Base-by-base conservation (phyloP, 345 rosid genomes). In the Zanthoxylum bungeanum region DNA sequence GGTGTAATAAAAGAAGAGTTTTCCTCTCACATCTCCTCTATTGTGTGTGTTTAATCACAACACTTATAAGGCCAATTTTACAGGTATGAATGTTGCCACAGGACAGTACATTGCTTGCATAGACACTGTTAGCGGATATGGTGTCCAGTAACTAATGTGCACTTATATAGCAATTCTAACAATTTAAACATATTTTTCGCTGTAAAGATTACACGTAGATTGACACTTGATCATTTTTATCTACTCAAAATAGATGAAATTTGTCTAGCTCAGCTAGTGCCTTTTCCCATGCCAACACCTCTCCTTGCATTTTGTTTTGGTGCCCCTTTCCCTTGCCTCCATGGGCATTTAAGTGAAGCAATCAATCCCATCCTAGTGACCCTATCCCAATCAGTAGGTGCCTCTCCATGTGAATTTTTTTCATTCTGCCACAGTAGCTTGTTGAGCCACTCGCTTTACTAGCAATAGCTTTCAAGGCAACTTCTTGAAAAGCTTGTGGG, bases 21-120 rank as follows among this genome's bases (percentile, higher is more conserved):
- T n/a, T n/a, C n/a, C n/a, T n/a, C n/a, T n/a, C n/a, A n/a, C n/a
- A n/a, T n/a, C n/a, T n/a, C n/a, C n/a, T n/a, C n/a, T n/a, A n/a
- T n/a, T n/a, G n/a, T n/a, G n/a, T n/a, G n/a, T n/a, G n/a, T n/a
- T n/a, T n/a, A n/a, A n/a, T n/a, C n/a, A n/a, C n/a, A n/a, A n/a
- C n/a, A n/a, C n/a, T n/a, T n/a, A n/a, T n/a, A 91, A 84, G 87
- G 93, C 97, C 40, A 93, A 91, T 82, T 93, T 93, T 77, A 70
- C 93, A 39, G 97, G 94, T 87, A 85, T 36, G n/a, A 55, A 39
- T 51, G 7, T 37, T 37, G n/a, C 52, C 36, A 24, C 22, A 1
- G 12, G 30, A 4, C 61, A 36, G 22, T 53, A 9, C 10, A 22
- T 36, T 22, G 34, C 46, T 36, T 1, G 10, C 16, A 21, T 9